Evolutionary conservation across 2,329 filamentous ascomycete genomes (phyloP).

Genomic region (Polytolypa hystricis): DNA sequence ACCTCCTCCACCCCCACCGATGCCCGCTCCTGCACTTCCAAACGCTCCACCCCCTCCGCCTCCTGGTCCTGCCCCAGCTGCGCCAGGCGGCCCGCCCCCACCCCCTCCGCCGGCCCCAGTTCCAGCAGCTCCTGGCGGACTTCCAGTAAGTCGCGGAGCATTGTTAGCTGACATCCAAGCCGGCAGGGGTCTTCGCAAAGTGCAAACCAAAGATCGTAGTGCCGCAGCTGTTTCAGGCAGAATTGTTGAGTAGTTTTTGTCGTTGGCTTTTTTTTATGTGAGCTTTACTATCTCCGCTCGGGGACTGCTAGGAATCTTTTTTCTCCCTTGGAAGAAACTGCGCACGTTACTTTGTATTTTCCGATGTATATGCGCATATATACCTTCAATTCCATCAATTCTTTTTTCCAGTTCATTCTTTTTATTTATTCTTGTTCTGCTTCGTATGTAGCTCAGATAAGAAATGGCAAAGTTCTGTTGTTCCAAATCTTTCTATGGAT

Average conservation of each 20-base stretch:
- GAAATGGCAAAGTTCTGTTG: too few relatives aligned
- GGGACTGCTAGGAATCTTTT: too few relatives aligned
- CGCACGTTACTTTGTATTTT: too few relatives aligned
- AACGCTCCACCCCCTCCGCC: conserved; percentile 26
- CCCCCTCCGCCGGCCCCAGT: conserved; percentile 22
- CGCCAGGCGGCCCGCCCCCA: conserved; percentile 34
- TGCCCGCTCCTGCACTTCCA: conserved; percentile 26
- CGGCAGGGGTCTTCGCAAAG: conserved; percentile 73
- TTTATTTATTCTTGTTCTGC: too few relatives aligned
- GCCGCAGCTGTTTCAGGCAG: conserved; percentile 60
- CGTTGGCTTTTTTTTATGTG: too few relatives aligned
- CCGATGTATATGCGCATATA: too few relatives aligned
- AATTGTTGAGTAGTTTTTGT: conserved; percentile 52
- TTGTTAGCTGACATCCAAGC: conserved; percentile 74
- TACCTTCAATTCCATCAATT: too few relatives aligned
- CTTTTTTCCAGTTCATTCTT: too few relatives aligned
- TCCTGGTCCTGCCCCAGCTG: conserved; percentile 23
- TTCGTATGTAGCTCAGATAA: too few relatives aligned
- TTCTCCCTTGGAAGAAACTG: too few relatives aligned
- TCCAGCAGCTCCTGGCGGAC: conserved; percentile 16
- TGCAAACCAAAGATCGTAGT: conserved; percentile 80
- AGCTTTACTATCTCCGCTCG: too few relatives aligned
- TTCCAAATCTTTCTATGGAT: too few relatives aligned
- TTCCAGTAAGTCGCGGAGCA: conserved; percentile 45
- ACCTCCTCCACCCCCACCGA: conserved; percentile 19